Conservation (phyloP, 2,329 filamentous ascomycete genomes). For the Cladophialophora psammophila region DNA sequence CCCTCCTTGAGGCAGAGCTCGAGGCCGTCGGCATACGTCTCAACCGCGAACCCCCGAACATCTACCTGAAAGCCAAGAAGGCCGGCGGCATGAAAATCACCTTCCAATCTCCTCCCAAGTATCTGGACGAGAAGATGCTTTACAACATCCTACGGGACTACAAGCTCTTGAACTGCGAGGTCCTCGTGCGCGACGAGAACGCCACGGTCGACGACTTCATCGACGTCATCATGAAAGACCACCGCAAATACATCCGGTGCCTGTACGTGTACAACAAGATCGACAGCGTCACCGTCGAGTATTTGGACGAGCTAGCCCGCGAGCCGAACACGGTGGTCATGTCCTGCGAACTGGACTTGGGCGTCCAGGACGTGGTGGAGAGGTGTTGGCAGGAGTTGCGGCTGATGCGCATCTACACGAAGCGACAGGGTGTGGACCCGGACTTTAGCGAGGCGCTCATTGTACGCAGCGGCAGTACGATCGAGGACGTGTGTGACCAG, state of each 20-base stretch:
- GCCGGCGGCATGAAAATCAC: conserved; percentile 99
- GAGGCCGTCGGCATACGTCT: conserved; percentile 94
- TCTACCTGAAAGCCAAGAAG: conserved; percentile 95
- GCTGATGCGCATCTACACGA: conserved; percentile 93
- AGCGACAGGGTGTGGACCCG: conserved; percentile 89
- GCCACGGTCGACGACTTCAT: conserved; percentile 98
- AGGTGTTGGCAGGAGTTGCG: conserved; percentile 92
- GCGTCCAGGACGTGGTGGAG: conserved; percentile 91
- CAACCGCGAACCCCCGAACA: conserved; percentile 93
- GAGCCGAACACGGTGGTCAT: conserved; percentile 96
- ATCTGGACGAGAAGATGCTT: conserved; percentile 96
- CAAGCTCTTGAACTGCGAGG: conserved; percentile 97
- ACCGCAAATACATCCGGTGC: conserved; percentile 93
- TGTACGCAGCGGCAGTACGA: conserved; percentile 83
- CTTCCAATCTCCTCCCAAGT: conserved; percentile 86
- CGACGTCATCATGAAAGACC: conserved; percentile 99
- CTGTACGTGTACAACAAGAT: conserved; percentile 99
- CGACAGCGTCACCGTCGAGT: conserved; percentile 90
- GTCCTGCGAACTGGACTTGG: conserved; percentile 94
- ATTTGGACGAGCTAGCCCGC: conserved; percentile 87
- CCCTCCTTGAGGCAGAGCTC: conserved; percentile 86
- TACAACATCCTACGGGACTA: conserved; percentile 98
- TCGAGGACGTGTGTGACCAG: conserved; percentile 96
- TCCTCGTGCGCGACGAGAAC: conserved; percentile 92
- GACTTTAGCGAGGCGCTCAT: conserved; percentile 92